Evolutionary conservation across 163 green algal genomes (phyloP).

Genomic region (Chloromonas sp.): DNA sequence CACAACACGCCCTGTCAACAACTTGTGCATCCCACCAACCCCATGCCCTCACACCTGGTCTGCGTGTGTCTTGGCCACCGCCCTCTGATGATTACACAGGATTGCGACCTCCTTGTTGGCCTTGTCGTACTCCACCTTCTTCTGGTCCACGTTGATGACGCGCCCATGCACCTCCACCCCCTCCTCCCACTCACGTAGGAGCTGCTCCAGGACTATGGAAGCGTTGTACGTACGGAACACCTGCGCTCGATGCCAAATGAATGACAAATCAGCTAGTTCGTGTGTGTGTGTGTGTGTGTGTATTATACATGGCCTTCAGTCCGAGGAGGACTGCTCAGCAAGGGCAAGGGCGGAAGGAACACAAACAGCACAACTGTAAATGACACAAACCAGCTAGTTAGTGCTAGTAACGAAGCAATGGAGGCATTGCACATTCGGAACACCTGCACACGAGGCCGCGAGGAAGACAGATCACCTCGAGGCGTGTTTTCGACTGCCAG

Average conservation of each 20-base stretch:
- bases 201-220: slow-evolving; percentile 83
- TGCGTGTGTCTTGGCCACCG: slow-evolving; percentile 80
- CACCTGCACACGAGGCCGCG: slow-evolving; percentile 42
- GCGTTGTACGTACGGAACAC: slow-evolving; percentile 99
- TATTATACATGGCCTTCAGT: no score
- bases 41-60: slow-evolving; percentile 11
- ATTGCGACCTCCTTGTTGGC: slow-evolving; percentile 99
- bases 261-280: no score
- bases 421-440: slow-evolving; percentile 99
- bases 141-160: slow-evolving; percentile 50
- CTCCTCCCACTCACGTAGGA: slow-evolving; percentile 60
- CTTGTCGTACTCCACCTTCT: slow-evolving; percentile 85
- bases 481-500: no score
- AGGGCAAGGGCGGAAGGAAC: no score
- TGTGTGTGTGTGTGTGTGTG: no score
- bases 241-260: slow-evolving; percentile 13
- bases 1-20: no score
- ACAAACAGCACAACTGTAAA: no score
- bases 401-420: slow-evolving; percentile 31
- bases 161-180: neutral
- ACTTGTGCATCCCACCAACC: no score
- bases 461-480: no score
- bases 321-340: no score
- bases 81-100: slow-evolving; percentile 95
- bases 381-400: no score